Conservation (phyloP, 176 grass and related monocot genomes). For the Hordeum vulgare region MorexV3_pseudomolecules_assembly NC_058520.1:601003506-601004005, state of each 20-base stretch:
- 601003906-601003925: neutral
- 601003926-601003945: neutral
- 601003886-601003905: neutral
- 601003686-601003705: neutral
- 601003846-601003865: neutral
- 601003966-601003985: neutral
- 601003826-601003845: neutral
- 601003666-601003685: neutral
- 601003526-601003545: neutral
- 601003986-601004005: slow-evolving; percentile 25
- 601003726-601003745: neutral
- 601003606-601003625: neutral
- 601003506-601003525: neutral
- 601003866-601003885: slow-evolving; percentile 11
- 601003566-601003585: neutral
- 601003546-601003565: neutral
- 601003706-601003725: neutral
- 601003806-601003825: neutral
- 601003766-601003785: slow-evolving; percentile 26
- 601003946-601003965: neutral
- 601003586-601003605: neutral
- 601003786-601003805: slow-evolving; percentile 44
- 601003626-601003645: neutral
- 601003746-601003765: slow-evolving; percentile 12
- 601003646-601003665: slow-evolving; percentile 10